These are phyloP conservation scores for Scutellaria galericulata DNA, from an alignment of 257 asterid genomes.

Conservation along the genomic window DNA sequence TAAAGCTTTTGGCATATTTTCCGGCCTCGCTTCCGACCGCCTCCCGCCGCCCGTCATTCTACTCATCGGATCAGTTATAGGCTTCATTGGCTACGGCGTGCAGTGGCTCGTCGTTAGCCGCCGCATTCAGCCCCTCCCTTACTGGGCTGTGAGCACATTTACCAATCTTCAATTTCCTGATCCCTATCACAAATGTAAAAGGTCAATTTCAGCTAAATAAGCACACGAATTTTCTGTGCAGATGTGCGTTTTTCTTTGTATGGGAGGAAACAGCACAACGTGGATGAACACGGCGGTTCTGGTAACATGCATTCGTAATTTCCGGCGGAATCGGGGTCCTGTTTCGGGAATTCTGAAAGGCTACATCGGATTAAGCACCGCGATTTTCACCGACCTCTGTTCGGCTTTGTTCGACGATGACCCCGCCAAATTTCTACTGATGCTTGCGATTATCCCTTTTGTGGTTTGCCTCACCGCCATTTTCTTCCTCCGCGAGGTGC, in stretches of 20 bases:
- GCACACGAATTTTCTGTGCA: slow-evolving; percentile 32
- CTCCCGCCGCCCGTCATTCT: slow-evolving; percentile 66
- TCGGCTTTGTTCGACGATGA: slow-evolving; percentile 82
- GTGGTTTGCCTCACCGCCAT: slow-evolving; percentile 72
- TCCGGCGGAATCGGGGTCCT: slow-evolving; percentile 77
- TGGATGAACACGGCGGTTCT: slow-evolving; percentile 97
- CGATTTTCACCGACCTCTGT: slow-evolving; percentile 88
- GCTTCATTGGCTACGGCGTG: slow-evolving; percentile 84
- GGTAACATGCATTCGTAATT: slow-evolving; percentile 86
- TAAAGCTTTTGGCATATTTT: slow-evolving; percentile 89
- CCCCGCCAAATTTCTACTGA: slow-evolving; percentile 71
- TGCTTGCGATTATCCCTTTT: slow-evolving; percentile 73
- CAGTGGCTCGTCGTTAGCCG: slow-evolving; percentile 97
- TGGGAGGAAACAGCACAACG: slow-evolving; percentile 97
- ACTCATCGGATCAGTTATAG: slow-evolving; percentile 76
- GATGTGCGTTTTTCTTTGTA: slow-evolving; percentile 88
- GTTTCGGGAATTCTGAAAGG: slow-evolving; percentile 92
- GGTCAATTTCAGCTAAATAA: background rate
- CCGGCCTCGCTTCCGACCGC: slow-evolving; percentile 95
- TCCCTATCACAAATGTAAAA: background rate
- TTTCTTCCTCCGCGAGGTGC: slow-evolving; percentile 81
- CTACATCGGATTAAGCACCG: slow-evolving; percentile 83
- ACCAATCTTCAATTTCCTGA: background rate
- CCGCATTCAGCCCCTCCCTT: slow-evolving; percentile 84
- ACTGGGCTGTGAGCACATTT: slow-evolving; percentile 64